Base-by-base conservation (phyloP, 2,329 filamentous ascomycete genomes). In the Pyricularia grisea region DNA sequence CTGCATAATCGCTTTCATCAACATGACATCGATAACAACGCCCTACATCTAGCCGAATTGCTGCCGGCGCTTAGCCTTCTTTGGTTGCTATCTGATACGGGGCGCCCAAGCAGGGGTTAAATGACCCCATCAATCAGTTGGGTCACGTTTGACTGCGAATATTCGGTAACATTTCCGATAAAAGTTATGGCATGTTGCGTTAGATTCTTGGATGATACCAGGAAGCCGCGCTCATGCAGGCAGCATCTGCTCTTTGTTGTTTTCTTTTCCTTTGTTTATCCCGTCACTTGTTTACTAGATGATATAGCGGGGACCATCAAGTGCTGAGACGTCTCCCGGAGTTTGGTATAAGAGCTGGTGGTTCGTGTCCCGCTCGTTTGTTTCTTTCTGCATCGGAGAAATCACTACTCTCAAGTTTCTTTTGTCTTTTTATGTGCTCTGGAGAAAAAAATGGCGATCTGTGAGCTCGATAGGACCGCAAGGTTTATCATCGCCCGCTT, bases 281-380 rank as follows among this genome's bases (percentile, higher is more conserved):
- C 30, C 12, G 36, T 66, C 27, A 66, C 58, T 68, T 65, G 28
- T 60, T 33, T 50, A 65, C 68, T 68, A 64, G 55, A 73, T 70
- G 73, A 75, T 75, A 75, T 61, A 67, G 68, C 73, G 77, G 78
- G 79, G 82, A 81, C 78, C 74, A 81, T 86, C 84, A 86, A 86
- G 84, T 81, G 84, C 84, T 86, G 84, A 86, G 79, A 78, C 73
- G 82, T 84, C 82, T 84, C 82, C 78, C 69, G 74, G 78, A 74
- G 75, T 78, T 76, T 25, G 58, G 58, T 55, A 61, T 61, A 61
- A 17, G 58, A 55, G 42, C 42, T 55, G 42, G 42, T 55, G 42
- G 42, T n/a, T 55, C 25, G 17, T 50, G 2, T 65, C 31, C 33
- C 30, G 23, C 66, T 70, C 64, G 33, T 63, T 63, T 42, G 61